phyloP scores from a whole-genome alignment of 345 rosid species.

The Erodium maritimum region DNA sequence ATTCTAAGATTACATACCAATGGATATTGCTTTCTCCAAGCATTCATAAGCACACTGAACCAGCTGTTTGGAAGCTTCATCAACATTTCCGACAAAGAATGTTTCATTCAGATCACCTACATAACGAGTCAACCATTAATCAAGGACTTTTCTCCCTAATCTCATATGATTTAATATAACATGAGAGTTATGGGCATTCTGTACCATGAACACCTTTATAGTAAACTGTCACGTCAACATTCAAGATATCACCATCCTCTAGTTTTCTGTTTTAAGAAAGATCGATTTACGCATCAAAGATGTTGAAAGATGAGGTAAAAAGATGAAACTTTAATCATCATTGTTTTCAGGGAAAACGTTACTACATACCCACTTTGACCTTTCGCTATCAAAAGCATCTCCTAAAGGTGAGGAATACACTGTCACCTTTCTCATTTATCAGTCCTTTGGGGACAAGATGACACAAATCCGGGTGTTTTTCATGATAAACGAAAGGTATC shows the following conservation, averaged over 20 bases:
- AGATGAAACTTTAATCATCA: background rate
- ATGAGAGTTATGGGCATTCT: slow-evolving; percentile 8
- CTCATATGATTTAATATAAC: background rate
- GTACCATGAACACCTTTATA: slow-evolving; percentile 89
- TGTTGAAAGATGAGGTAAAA: background rate
- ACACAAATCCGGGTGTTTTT: no score
- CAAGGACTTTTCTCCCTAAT: slow-evolving; percentile 3
- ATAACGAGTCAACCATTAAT: slow-evolving; percentile 5
- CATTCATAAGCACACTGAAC: slow-evolving; percentile 88
- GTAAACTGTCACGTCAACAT: slow-evolving; percentile 76
- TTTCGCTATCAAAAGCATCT: no score
- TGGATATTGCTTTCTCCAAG: slow-evolving; percentile 82
- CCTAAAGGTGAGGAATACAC: no score
- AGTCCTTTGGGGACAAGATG: no score
- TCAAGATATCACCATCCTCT: slow-evolving; percentile 92
- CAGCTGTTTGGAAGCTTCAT: slow-evolving; percentile 72
- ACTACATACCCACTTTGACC: no score
- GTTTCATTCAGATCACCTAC: slow-evolving; percentile 96
- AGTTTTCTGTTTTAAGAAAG: slow-evolving; percentile 52
- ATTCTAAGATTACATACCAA: slow-evolving; percentile 29
- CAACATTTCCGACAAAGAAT: slow-evolving; percentile 89
- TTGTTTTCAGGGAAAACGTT: no score
- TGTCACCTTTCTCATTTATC: no score
- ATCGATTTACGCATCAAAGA: slow-evolving; percentile 2
- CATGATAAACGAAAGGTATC: no score